phyloP scores from a whole-genome alignment of 495 filamentous ascomycete genomes.

The Friedmanniomyces simplex region DNA sequence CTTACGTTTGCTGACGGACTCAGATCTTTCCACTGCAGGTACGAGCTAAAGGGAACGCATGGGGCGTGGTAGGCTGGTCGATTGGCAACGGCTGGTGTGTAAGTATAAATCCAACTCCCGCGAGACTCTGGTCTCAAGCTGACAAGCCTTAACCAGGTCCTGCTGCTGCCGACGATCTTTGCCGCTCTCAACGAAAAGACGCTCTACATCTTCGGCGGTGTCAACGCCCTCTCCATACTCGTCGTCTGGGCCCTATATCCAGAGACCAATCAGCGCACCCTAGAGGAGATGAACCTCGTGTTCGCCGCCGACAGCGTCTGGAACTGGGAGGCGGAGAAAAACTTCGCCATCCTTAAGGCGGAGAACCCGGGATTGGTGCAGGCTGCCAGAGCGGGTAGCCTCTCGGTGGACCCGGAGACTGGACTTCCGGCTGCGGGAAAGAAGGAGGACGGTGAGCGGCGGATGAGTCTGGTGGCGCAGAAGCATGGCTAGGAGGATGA shows the following conservation, averaged over 20 bases:
- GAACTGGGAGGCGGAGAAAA: constrained; percentile 29
- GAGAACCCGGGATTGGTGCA: constrained; percentile 6
- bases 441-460: not conserved
- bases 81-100: constrained; percentile 33
- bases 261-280: constrained; percentile 35
- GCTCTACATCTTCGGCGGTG: constrained; percentile 34
- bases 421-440: not conserved
- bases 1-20: not conserved
- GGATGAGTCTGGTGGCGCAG: not conserved
- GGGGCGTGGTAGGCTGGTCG: constrained; percentile 63
- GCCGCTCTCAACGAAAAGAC: constrained; percentile 25
- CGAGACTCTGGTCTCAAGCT: not conserved
- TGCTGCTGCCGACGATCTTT: constrained; percentile 32
- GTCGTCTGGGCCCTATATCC: constrained; percentile 37
- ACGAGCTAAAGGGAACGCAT: constrained; percentile 61
- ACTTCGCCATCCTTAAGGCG: constrained; percentile 22
- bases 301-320: constrained; percentile 29
- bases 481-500: not conserved
- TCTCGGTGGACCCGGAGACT: constrained; percentile 2
- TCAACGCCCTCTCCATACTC: constrained; percentile 22
- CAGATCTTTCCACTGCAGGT: constrained; percentile 60
- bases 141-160: constrained; percentile 9
- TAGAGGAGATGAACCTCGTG: constrained; percentile 38
- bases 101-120: not conserved
- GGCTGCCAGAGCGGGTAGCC: constrained; percentile 1